Base-by-base conservation (phyloP, 768 basidiomycete species). In the Russula emetica region DNA sequence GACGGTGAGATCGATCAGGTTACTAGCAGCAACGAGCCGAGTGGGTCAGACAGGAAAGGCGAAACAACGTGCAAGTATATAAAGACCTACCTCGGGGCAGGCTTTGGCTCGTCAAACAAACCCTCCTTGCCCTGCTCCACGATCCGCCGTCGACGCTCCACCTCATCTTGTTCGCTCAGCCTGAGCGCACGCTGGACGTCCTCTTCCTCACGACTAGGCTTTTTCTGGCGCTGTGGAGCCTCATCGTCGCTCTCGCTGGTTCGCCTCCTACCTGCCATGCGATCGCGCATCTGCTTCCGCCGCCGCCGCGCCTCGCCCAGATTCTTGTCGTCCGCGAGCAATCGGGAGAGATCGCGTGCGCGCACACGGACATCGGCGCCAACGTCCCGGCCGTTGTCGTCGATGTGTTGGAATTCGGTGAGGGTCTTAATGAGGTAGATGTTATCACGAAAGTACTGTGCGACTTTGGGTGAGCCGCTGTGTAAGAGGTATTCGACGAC, bases 351-450 rank as follows among this genome's bases (percentile, higher is more conserved):
- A 70, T 97, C 95, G 74, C 96, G 97, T 2, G 96, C 96, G 74
- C 94, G 92, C 72, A 90, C 87, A n/a, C 92, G 85, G 20, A 94
- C 91, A 74, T 97, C 97, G 18, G 92, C 91, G 28, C 96, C 96
- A 70, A 94, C 91, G 73, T 98, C 96, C 72, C 92, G 92, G 34
- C 85, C 88, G 28, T 87, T 85, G 68, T 98, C 96, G 75, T 98
- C 96, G 59, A 94, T 76, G 73, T 89, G 95, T 71, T 98, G 95
- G 75, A 98, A 98, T 75, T 98, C 96, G 73, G 95, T 93, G 63
- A 98, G 84, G 0, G 95, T 98, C 81, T 98, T 98, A 83, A 98
- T 86, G 72, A 96, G 83, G 76, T 98, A 98, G 59, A 96, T 75
- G 73, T 98, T 98, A 73, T 98, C 93, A 54, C 85, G 86, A 80